Evolutionary conservation across 2,329 filamentous ascomycete species (phyloP), one percentile per base, ranked within the genome.

Genomic region (Paecilomyces niveus): DNA sequence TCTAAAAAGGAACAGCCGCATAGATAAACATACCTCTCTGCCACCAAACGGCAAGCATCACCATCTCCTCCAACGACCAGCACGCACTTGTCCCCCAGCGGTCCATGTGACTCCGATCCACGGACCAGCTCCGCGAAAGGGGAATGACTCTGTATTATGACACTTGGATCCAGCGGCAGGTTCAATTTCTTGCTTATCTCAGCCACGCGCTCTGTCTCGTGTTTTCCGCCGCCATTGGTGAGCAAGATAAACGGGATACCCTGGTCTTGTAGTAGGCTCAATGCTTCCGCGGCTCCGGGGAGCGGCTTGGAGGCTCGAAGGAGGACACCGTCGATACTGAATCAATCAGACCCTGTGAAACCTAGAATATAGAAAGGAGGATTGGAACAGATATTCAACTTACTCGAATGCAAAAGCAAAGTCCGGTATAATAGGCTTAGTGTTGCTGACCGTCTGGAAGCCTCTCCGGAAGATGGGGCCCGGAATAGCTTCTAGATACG

Each of bases 221-320:
- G 85, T 69, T 89, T 91, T 59, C 94, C 94, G 50, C 94, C 94
- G 65, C 94, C 94, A 75, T 99, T 99, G 59, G 94, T 99, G 62
- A 99, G 81, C 33, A 99, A 85, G 67, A 99, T 93, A 76, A 96
- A 97, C 11, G 92, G 92, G 53, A 97, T 90, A 53, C 84, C 81
- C 68, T 92, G 82, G 53, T 82, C 76, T 65, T 92, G 85, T 21
- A 97, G 85, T 67, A 86, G 88, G 31, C 80, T 78, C 21, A 99
- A 82, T 13, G 92, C 83, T 68, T 89, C 82, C 1, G 85, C 80
- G 1, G 94, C 93, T 32, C 89, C 88, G 1, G 90, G 88, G 53
- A 97, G 86, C 2, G 90, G 86, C 62, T 87, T 84, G 3, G 89
- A 85, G 60, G 89, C 89, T 68, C 92, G 90, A 32, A 97, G 82